Conservation (phyloP, 2,329 filamentous ascomycete genomes). For the Colletotrichum euphorbiae region DNA sequence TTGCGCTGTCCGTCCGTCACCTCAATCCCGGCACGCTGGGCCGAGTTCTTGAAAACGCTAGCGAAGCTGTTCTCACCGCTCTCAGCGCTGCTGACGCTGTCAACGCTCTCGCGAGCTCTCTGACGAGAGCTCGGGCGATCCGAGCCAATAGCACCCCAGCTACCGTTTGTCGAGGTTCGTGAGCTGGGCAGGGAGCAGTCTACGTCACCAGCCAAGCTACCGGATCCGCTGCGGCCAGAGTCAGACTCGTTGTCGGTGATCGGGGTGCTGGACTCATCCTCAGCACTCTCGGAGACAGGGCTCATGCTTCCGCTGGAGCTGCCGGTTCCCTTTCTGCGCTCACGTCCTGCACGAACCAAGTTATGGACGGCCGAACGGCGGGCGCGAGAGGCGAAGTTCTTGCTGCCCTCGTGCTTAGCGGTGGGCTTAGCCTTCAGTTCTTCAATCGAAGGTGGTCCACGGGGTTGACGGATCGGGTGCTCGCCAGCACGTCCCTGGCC, state of each 20-base stretch:
- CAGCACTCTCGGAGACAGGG: conserved; percentile 84
- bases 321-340: conserved; percentile 82
- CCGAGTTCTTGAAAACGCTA: conserved; percentile 72
- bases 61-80: conserved; percentile 69
- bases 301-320: conserved; percentile 83
- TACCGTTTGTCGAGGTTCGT: conserved; percentile 79
- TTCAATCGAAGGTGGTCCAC: conserved; percentile 90
- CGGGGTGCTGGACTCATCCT: conserved; percentile 72
- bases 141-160: conserved; percentile 84
- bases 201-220: conserved; percentile 81
- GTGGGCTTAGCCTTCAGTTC: conserved; percentile 92
- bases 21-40: conserved; percentile 65
- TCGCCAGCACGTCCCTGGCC: conserved; percentile 94
- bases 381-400: conserved; percentile 95
- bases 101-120: conserved; percentile 71
- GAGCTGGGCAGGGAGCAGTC: conserved; percentile 78
- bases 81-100: conserved; percentile 74
- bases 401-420: conserved; percentile 92
- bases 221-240: conserved; percentile 77
- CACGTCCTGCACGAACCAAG: conserved; percentile 88
- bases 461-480: conserved; percentile 92
- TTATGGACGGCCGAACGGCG: conserved; percentile 93
- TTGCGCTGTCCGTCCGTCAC: conserved; percentile 75
- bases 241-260: conserved; percentile 81
- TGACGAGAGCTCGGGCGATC: conserved; percentile 81